phyloP scores from a whole-genome alignment of 2,329 filamentous ascomycete genomes.

The Beauveria medogensis region DNA sequence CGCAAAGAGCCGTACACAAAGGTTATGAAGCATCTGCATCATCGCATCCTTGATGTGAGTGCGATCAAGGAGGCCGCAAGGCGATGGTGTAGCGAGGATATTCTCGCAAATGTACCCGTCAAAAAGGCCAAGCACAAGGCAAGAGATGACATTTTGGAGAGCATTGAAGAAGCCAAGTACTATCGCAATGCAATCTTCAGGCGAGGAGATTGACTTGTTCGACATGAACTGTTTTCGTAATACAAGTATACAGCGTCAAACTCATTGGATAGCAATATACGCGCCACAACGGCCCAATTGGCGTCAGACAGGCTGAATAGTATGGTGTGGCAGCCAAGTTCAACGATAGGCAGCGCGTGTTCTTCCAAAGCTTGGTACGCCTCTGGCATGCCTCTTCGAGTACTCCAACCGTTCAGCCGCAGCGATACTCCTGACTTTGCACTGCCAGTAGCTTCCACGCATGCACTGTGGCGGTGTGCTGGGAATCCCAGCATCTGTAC shows the following conservation, averaged over 20 bases:
- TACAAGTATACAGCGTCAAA: not conserved
- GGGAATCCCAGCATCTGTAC: not conserved
- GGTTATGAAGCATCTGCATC: conserved; percentile 72
- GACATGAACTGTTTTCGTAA: not conserved
- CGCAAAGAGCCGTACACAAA: conserved; percentile 62
- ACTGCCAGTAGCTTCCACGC: not conserved
- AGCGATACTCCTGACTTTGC: not conserved
- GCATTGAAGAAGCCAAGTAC: conserved; percentile 82
- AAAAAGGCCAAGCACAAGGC: conserved; percentile 67
- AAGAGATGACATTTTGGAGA: conserved; percentile 84
- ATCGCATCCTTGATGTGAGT: conserved; percentile 88
- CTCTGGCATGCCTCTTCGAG: not conserved
- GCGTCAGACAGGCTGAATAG: not conserved
- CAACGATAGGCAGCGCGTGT: not conserved
- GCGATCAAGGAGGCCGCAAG: conserved; percentile 82
- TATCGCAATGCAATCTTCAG: conserved; percentile 66
- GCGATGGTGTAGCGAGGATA: conserved; percentile 63
- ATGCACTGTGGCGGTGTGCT: conserved; percentile 9
- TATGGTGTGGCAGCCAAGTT: not conserved
- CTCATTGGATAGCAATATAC: not conserved
- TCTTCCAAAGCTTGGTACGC: not conserved
- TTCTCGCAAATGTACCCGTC: conserved; percentile 34
- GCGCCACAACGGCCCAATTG: not conserved
- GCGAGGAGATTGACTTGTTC: not conserved
- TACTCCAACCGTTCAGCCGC: not conserved